phyloP scores from a whole-genome alignment of 2,329 filamentous ascomycete genomes.

The Phaeosphaeriaceae sp. region DNA sequence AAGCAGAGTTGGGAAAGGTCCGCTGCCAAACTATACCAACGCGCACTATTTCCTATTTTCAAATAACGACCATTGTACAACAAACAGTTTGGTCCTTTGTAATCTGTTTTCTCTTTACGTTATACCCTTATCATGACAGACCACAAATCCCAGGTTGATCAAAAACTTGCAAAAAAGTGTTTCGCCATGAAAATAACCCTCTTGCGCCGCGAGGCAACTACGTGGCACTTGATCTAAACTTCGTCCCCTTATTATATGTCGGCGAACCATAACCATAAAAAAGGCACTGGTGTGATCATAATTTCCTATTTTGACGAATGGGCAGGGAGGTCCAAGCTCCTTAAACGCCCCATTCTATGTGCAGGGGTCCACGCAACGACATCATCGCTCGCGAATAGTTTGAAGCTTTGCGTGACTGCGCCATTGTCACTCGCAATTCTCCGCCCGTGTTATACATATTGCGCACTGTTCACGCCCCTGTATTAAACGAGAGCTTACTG shows the following conservation, averaged over 20 bases:
- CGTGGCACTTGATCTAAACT: no score
- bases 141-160: constrained; percentile 22
- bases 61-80: constrained; percentile 24
- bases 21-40: constrained; percentile 7
- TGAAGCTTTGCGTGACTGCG: constrained; percentile 13
- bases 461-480: no score
- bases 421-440: not conserved
- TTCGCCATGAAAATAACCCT: no score
- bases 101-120: constrained; percentile 12
- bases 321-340: not conserved
- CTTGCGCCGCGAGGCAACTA: no score
- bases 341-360: not conserved
- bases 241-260: no score
- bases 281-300: no score
- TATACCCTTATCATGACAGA: constrained; percentile 31
- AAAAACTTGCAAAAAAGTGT: not conserved
- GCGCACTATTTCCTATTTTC: constrained; percentile 11
- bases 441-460: not conserved
- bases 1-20: constrained; percentile 1
- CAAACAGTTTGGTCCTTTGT: constrained; percentile 17
- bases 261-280: no score
- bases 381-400: constrained; percentile 21
- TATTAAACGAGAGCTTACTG: no score
- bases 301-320: not conserved
- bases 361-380: constrained; percentile 21